A percentile compares a stretch with the other conserved stretches of the same genome.
These are phyloP conservation scores for Sphaerobolus stellatus DNA, from an alignment of 1,284 basidiomycete genomes.

Conservation along the genomic window DNA sequence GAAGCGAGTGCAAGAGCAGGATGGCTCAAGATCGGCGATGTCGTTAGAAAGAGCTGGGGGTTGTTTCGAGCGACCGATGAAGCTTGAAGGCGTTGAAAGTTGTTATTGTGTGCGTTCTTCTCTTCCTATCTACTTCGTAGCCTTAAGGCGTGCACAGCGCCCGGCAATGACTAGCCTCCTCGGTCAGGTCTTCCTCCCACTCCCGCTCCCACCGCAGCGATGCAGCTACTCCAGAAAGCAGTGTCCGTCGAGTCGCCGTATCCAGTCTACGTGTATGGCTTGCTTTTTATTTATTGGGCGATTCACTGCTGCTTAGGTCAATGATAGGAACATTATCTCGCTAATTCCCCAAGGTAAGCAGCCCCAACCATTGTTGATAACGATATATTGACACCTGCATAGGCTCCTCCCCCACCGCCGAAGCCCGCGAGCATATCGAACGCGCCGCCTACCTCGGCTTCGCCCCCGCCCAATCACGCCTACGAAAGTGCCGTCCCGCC, in stretches of 20 bases:
- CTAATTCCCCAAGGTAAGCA: slow-evolving; percentile 48
- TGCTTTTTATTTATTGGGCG: slow-evolving; percentile 83
- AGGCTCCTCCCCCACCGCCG: slow-evolving; percentile 30
- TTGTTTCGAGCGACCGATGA: slow-evolving; percentile 81
- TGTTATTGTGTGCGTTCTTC: slow-evolving; percentile 69
- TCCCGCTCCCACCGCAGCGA: slow-evolving; percentile 53
- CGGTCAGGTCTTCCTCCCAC: slow-evolving; percentile 78
- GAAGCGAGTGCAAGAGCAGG: slow-evolving; percentile 77
- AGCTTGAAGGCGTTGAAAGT: slow-evolving; percentile 66
- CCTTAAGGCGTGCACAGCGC: slow-evolving; percentile 49
- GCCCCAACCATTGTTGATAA: neutral
- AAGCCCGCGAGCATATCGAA: slow-evolving; percentile 67
- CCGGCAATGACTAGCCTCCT: slow-evolving; percentile 90
- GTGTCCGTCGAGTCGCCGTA: slow-evolving; percentile 79
- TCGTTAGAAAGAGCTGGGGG: slow-evolving; percentile 67
- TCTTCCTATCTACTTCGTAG: slow-evolving; percentile 1
- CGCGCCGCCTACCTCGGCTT: slow-evolving; percentile 86
- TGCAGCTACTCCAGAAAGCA: slow-evolving; percentile 75
- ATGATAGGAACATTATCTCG: slow-evolving; percentile 51
- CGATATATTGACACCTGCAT: neutral
- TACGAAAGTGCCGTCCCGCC: slow-evolving; percentile 90
- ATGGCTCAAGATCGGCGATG: slow-evolving; percentile 68
- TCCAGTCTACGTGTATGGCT: slow-evolving; percentile 82
- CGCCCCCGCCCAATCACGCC: slow-evolving; percentile 85
- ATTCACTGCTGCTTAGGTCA: slow-evolving; percentile 55